Conservation (phyloP, 208 protist species). For the Trypanosoma mega region DNA sequence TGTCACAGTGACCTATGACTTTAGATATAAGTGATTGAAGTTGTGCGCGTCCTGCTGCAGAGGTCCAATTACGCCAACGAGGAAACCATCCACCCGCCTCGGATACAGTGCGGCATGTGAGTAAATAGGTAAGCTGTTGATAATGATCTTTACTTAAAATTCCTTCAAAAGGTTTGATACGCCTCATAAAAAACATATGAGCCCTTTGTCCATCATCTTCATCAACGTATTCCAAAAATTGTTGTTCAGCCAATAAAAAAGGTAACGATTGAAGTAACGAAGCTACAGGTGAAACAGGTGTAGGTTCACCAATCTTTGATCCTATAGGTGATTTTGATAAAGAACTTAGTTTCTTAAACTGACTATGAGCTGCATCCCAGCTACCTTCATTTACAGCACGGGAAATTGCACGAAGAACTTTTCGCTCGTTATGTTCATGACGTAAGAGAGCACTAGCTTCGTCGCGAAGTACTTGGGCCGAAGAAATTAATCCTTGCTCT, state of each 20-base stretch:
- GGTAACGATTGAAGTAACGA: conserved; percentile 53
- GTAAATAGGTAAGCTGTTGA: conserved; percentile 77
- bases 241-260: conserved; percentile 70
- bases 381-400: conserved; percentile 66
- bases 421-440: conserved; percentile 71
- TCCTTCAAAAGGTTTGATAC: conserved; percentile 76
- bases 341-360: conserved; percentile 55
- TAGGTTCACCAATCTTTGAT: conserved; percentile 14
- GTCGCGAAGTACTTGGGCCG: conserved; percentile 78
- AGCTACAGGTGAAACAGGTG: conserved; percentile 6
- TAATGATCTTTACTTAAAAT: conserved; percentile 69
- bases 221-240: conserved; percentile 86
- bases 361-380: conserved; percentile 69
- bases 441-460: conserved; percentile 71
- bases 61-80: conserved; percentile 73
- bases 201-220: conserved; percentile 68
- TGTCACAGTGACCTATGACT: conserved; percentile 40
- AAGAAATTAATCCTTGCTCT: conserved; percentile 68
- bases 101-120: conserved; percentile 75
- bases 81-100: conserved; percentile 64
- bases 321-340: conserved; percentile 4
- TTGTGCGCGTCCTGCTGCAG: conserved; percentile 59
- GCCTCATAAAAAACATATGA: conserved; percentile 82
- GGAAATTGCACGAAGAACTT: conserved; percentile 64
- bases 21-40: conserved; percentile 58